phyloP scores from a whole-genome alignment of 371 early-diverging fungal genomes.

The Parasitella parasitica region DNA sequence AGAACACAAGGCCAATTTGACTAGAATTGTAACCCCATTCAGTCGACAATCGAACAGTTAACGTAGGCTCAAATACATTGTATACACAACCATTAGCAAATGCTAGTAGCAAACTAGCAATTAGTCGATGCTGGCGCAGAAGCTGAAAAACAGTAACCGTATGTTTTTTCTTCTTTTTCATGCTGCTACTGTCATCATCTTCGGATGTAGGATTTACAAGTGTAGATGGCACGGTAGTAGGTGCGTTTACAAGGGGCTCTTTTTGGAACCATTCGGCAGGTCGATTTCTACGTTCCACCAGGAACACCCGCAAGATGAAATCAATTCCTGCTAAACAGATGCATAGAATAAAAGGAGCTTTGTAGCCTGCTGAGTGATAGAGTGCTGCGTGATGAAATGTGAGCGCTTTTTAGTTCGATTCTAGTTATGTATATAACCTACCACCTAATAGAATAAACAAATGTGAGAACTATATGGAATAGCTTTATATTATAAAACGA shows the following conservation, averaged over 20 bases:
- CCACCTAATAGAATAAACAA: not conserved
- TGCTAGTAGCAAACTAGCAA: slow-evolving; percentile 18
- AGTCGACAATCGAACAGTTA: slow-evolving; percentile 38
- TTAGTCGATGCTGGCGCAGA: slow-evolving; percentile 14
- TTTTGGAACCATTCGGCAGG: slow-evolving; percentile 18
- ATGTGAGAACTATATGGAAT: not conserved
- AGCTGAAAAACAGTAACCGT: slow-evolving; percentile 15
- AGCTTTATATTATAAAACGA: not conserved
- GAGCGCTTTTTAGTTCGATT: not conserved
- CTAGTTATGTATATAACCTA: not conserved
- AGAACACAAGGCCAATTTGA: slow-evolving; percentile 51
- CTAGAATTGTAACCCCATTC: slow-evolving; percentile 48
- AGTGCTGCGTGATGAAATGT: slow-evolving; percentile 18
- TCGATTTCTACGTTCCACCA: slow-evolving; percentile 42
- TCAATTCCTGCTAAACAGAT: slow-evolving; percentile 54
- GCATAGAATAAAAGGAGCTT: slow-evolving; percentile 67
- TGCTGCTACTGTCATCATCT: not conserved
- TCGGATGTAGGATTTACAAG: not conserved
- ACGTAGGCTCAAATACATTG: slow-evolving; percentile 41
- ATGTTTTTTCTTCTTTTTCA: not conserved
- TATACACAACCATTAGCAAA: slow-evolving; percentile 22
- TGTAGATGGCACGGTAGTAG: not conserved
- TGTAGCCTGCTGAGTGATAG: slow-evolving; percentile 55
- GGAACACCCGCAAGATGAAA: slow-evolving; percentile 34
- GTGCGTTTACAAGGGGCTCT: not conserved